A percentile compares a stretch with the other conserved stretches of the same genome.
phyloP scores from a whole-genome alignment of 257 asterid genomes.

The Solanum dulcamara region DNA sequence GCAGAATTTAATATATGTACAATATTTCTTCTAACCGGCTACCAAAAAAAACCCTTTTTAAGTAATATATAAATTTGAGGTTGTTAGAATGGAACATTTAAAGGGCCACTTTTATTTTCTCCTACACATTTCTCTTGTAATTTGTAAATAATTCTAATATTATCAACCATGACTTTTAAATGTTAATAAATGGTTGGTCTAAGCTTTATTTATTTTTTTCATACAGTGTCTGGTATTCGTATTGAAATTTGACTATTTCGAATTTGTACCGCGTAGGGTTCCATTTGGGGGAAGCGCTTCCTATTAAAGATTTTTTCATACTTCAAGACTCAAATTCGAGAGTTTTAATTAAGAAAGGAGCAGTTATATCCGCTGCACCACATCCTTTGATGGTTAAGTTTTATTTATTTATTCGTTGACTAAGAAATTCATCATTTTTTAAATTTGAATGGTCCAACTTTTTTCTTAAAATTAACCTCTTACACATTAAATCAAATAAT shows the following conservation, averaged over 20 bases:
- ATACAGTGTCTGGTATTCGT: too few relatives aligned
- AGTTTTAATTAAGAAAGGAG: too few relatives aligned
- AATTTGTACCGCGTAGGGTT: too few relatives aligned
- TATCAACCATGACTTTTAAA: not conserved
- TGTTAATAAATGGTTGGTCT: not conserved
- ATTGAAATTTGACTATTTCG: too few relatives aligned
- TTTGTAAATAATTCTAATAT: not conserved
- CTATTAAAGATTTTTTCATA: too few relatives aligned
- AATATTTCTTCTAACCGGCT: not conserved
- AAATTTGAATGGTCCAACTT: not conserved
- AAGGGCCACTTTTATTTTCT: not conserved
- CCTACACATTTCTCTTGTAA: not conserved
- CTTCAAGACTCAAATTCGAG: too few relatives aligned
- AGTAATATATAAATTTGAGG: not conserved
- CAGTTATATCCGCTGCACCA: too few relatives aligned
- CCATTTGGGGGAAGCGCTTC: too few relatives aligned
- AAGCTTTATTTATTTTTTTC: not conserved
- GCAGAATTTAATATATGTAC: too few relatives aligned
- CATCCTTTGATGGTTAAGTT: too few relatives aligned
- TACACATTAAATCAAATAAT: too few relatives aligned
- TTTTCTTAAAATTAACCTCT: not conserved
- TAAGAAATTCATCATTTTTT: not conserved
- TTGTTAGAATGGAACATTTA: not conserved
- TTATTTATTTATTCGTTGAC: not conserved
- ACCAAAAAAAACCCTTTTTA: too few relatives aligned